phyloP scores from a whole-genome alignment of 2,329 filamentous ascomycete species.

The Arachnomyces sp. region DNA sequence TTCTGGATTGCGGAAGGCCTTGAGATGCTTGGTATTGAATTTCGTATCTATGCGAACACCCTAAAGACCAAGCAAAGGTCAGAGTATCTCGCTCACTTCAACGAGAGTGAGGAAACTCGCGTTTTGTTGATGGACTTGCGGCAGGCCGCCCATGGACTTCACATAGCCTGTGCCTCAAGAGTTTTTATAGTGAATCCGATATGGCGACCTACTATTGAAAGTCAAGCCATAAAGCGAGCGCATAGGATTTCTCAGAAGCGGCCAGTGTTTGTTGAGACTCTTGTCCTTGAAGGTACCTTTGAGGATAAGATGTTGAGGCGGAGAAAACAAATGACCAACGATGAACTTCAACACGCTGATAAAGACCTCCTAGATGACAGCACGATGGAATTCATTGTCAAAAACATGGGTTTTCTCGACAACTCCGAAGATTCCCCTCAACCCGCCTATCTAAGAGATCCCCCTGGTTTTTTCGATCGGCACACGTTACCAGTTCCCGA shows the following conservation, averaged over 20 bases:
- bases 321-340: conserved; percentile 64
- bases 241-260: conserved; percentile 77
- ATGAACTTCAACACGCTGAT: conserved; percentile 47
- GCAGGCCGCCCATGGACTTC: conserved; percentile 80
- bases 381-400: conserved; percentile 52
- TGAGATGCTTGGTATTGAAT: conserved; percentile 60
- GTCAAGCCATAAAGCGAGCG: conserved; percentile 84
- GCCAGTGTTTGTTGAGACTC: conserved; percentile 74
- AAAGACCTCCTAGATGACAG: conserved; percentile 53
- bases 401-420: conserved; percentile 45
- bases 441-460: conserved; percentile 22
- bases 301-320: conserved; percentile 77
- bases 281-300: conserved; percentile 71
- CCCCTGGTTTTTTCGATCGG: conserved; percentile 31
- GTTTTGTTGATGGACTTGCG: conserved; percentile 88
- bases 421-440: conserved; percentile 22
- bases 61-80: conserved; percentile 58
- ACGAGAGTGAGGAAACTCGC: conserved; percentile 59
- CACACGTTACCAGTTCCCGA: conserved; percentile 31
- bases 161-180: conserved; percentile 73
- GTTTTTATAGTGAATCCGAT: conserved; percentile 88
- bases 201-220: conserved; percentile 74
- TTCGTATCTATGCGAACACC: conserved; percentile 49
- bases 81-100: conserved; percentile 73
- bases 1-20: conserved; percentile 79